Evolutionary conservation across 2,329 filamentous ascomycete species (phyloP).

Genomic region (Trichoderma aggressivum): DNA sequence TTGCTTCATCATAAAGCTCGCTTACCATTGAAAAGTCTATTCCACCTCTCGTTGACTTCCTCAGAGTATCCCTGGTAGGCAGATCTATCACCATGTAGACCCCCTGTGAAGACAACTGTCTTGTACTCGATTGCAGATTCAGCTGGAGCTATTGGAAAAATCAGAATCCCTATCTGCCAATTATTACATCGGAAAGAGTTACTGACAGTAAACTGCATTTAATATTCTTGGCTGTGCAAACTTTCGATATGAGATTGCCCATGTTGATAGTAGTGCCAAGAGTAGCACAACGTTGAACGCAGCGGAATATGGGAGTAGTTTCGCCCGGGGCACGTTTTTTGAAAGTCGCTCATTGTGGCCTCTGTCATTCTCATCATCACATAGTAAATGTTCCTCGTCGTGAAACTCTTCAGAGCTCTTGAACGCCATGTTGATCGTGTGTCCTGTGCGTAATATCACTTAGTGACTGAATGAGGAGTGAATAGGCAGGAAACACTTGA

Average conservation of each 20-base stretch:
- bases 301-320: background rate
- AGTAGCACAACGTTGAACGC: background rate
- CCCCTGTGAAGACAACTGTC: constrained; percentile 46
- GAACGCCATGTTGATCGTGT: background rate
- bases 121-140: constrained; percentile 47
- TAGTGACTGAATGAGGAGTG: background rate
- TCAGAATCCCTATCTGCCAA: background rate
- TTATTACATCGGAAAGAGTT: background rate
- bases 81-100: constrained; percentile 42
- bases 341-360: background rate
- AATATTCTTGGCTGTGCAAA: background rate
- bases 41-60: constrained; percentile 55
- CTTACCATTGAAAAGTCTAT: constrained; percentile 41
- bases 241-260: background rate
- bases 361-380: background rate
- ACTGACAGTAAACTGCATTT: background rate
- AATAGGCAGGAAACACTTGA: background rate
- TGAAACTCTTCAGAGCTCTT: background rate
- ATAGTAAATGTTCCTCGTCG: background rate
- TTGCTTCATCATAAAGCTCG: background rate
- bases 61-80: constrained; percentile 52
- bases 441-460: background rate
- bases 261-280: background rate
- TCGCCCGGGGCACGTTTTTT: background rate
- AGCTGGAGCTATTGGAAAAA: constrained; percentile 40